Evolutionary conservation across 306 rosid genomes (phyloP).

Genomic region (Styphnolobium japonicum): DNA sequence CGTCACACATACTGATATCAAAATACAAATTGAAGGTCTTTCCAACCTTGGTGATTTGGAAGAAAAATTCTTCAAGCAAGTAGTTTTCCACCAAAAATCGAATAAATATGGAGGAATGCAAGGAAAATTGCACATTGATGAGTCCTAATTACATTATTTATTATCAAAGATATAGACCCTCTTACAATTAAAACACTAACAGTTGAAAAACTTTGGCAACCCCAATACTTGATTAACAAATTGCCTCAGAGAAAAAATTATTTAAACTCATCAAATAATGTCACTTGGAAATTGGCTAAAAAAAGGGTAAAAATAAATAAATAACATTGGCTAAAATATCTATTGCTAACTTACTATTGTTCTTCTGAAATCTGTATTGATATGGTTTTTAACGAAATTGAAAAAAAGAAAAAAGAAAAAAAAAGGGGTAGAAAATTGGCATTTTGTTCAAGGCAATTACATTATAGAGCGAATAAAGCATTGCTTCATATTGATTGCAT

Average conservation of each 20-base stretch:
- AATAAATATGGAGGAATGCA: background rate
- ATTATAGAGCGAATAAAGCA: no score
- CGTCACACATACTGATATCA: background rate
- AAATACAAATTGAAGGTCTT: background rate
- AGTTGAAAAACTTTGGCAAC: slow-evolving; percentile 2
- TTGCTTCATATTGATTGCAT: no score
- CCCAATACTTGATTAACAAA: background rate
- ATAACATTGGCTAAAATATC: no score
- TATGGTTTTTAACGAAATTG: no score
- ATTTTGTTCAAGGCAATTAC: no score
- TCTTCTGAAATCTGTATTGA: no score
- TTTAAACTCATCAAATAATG: background rate
- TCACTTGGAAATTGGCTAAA: background rate
- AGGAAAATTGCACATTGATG: background rate
- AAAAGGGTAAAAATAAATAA: no score
- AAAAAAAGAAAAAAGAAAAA: no score
- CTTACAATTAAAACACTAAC: background rate
- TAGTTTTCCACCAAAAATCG: background rate
- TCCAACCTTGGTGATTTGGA: background rate
- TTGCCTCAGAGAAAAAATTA: background rate
- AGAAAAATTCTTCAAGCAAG: background rate
- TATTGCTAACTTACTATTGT: background rate
- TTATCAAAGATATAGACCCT: background rate
- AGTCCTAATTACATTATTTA: background rate
- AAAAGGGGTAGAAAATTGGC: no score